Conservation (phyloP, 139 green algal genomes). For the Zygnema cylindricum region DNA sequence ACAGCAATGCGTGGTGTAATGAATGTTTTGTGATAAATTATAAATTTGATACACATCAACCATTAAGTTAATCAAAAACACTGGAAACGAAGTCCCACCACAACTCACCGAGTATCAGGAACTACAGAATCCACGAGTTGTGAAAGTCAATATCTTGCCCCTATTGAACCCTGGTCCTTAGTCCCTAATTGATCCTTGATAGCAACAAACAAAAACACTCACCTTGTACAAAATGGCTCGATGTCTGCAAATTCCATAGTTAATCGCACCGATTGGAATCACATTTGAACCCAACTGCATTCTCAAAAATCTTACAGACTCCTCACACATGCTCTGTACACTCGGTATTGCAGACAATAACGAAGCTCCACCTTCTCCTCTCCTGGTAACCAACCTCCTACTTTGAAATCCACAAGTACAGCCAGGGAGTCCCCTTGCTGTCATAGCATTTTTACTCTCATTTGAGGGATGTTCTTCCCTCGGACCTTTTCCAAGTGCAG, state of each 20-base stretch:
- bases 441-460: background rate
- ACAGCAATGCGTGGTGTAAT: too few species aligned
- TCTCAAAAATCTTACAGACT: constrained; percentile 28
- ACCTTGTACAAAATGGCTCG: constrained; percentile 53
- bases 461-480: background rate
- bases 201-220: too few species aligned
- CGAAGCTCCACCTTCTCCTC: background rate
- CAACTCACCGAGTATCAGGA: too few species aligned
- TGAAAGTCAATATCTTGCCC: too few species aligned
- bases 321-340: constrained; percentile 14
- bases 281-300: constrained; percentile 39
- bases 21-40: too few species aligned
- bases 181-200: too few species aligned
- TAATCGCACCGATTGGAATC: constrained; percentile 41
- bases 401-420: background rate
- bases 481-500: background rate
- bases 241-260: constrained; percentile 47
- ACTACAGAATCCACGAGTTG: too few species aligned
- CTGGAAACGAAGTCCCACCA: too few species aligned
- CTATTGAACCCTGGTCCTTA: too few species aligned
- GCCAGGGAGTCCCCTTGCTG: background rate
- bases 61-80: too few species aligned
- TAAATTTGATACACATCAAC: too few species aligned
- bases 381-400: background rate
- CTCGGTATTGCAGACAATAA: background rate